Conservation (phyloP, 495 filamentous ascomycete species). For the Aspergillus bridgeri region DNA sequence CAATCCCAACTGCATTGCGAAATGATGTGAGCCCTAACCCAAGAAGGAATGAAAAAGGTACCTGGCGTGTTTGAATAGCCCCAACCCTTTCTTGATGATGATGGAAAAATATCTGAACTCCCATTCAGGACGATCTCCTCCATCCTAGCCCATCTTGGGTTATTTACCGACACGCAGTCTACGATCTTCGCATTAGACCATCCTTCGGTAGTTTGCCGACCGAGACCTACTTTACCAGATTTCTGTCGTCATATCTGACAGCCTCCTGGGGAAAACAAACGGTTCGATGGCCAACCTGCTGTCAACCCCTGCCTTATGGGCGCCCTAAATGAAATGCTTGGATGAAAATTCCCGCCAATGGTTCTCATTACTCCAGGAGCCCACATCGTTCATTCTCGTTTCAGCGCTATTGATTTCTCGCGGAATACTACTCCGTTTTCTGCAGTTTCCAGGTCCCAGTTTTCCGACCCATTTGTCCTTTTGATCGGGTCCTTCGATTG, state of each 20-base stretch:
- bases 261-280: background rate
- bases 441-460: background rate
- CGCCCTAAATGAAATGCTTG: background rate
- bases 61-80: background rate
- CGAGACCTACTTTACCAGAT: background rate
- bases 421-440: background rate
- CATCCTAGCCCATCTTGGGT: background rate
- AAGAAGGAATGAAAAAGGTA: too few relatives aligned
- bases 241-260: background rate
- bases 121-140: background rate
- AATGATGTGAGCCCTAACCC: too few relatives aligned
- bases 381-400: background rate
- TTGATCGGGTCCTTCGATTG: background rate
- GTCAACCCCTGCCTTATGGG: background rate
- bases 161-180: background rate
- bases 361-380: background rate
- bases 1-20: conserved; percentile 36
- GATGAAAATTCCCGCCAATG: conserved; percentile 3
- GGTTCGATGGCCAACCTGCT: background rate
- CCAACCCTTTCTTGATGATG: background rate
- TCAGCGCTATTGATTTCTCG: background rate
- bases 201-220: background rate
- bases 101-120: background rate
- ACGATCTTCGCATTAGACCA: background rate
- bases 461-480: background rate